A percentile compares a stretch with the other conserved stretches of the same genome.
Evolutionary conservation across 257 asterid genomes (phyloP).

Genomic region (Thymus mandschuricus): DNA sequence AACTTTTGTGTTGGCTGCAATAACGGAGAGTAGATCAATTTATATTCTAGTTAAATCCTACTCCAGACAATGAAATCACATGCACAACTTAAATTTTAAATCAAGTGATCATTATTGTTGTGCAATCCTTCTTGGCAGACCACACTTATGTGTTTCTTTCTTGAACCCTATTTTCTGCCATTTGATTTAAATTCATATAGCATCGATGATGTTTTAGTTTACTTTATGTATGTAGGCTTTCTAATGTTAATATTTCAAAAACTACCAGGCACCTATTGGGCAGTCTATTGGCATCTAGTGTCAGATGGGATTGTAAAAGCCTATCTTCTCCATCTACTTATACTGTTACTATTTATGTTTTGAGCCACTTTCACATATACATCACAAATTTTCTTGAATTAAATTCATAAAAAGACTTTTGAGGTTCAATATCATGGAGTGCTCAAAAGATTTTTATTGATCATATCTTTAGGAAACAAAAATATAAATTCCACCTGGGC

Average conservation of each 20-base stretch:
- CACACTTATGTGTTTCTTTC: background rate
- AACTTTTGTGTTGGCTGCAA: constrained; percentile 21
- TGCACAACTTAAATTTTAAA: constrained; percentile 17
- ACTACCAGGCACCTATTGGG: background rate
- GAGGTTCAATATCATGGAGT: background rate
- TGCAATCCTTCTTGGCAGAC: background rate
- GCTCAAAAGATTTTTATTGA: background rate
- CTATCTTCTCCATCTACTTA: background rate
- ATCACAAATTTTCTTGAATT: background rate
- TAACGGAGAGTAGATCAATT: background rate
- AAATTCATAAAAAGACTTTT: background rate
- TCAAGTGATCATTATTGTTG: constrained; percentile 1
- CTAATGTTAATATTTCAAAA: background rate
- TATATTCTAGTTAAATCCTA: constrained; percentile 16
- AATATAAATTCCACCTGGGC: background rate
- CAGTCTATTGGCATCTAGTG: background rate
- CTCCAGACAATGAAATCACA: background rate
- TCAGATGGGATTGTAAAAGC: background rate
- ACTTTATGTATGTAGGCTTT: constrained; percentile 11
- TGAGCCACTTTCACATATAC: background rate
- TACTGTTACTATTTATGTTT: background rate
- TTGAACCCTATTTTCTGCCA: constrained; percentile 5
- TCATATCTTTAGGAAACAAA: background rate
- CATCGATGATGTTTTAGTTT: background rate
- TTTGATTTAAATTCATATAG: constrained; percentile 1